A percentile compares a stretch with the other conserved stretches of the same genome.
phyloP scores from a whole-genome alignment of 2,329 filamentous ascomycete species.

The Colletotrichum acutatum region DNA sequence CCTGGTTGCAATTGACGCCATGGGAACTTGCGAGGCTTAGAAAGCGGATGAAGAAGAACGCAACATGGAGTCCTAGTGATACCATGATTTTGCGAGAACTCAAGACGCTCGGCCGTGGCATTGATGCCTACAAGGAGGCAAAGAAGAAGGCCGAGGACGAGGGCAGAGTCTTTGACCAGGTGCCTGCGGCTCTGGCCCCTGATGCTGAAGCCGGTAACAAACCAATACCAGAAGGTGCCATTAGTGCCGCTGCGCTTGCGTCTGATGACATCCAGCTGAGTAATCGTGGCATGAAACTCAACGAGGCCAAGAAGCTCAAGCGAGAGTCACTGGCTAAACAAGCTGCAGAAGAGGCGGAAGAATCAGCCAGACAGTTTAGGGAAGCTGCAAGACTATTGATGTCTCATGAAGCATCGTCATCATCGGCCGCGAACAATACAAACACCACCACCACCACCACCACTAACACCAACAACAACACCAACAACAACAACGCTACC shows the following conservation, averaged over 20 bases:
- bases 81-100: slow-evolving; percentile 88
- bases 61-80: slow-evolving; percentile 84
- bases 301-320: slow-evolving; percentile 81
- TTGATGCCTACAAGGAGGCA: slow-evolving; percentile 70
- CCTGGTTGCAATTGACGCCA: slow-evolving; percentile 73
- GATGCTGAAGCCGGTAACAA: slow-evolving; percentile 62
- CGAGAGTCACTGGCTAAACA: slow-evolving; percentile 71
- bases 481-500: background rate
- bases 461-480: background rate
- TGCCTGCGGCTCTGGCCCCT: slow-evolving; percentile 53
- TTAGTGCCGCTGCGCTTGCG: slow-evolving; percentile 66
- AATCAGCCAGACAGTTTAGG: slow-evolving; percentile 64
- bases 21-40: slow-evolving; percentile 76
- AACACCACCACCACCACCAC: background rate
- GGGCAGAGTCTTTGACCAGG: slow-evolving; percentile 68
- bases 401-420: slow-evolving; percentile 42
- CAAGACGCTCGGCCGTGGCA: slow-evolving; percentile 74
- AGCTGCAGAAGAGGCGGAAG: slow-evolving; percentile 71
- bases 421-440: slow-evolving; percentile 37
- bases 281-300: slow-evolving; percentile 81
- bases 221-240: slow-evolving; percentile 68
- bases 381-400: slow-evolving; percentile 59
- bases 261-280: slow-evolving; percentile 72
- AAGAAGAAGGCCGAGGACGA: slow-evolving; percentile 74
- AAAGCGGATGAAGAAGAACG: slow-evolving; percentile 93